Evolutionary conservation across 108 stramenopile species (phyloP).

Genomic region (Cyclotella kingstonii): DNA sequence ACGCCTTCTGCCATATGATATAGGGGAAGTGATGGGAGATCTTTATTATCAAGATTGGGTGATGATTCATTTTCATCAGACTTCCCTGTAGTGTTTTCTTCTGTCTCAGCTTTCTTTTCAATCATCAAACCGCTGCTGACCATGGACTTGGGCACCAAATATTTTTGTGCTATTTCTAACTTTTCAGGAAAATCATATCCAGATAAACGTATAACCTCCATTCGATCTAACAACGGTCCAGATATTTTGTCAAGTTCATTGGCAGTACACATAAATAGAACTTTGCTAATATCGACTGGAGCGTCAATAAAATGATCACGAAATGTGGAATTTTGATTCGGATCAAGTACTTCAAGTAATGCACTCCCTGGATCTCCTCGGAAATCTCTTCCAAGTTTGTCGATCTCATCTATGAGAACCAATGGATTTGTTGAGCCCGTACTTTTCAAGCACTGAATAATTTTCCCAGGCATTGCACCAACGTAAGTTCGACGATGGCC

Average conservation of each 20-base stretch:
- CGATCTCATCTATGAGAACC: slow-evolving; percentile 97
- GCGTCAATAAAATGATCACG: slow-evolving; percentile 97
- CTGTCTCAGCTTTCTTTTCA: slow-evolving; percentile 42
- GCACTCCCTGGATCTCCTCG: slow-evolving; percentile 96
- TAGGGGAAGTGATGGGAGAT: slow-evolving; percentile 29
- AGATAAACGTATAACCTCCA: slow-evolving; percentile 96
- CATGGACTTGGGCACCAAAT: slow-evolving; percentile 94
- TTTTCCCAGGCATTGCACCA: slow-evolving; percentile 98
- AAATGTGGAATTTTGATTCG: slow-evolving; percentile 90
- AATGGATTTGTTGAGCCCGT: slow-evolving; percentile 87
- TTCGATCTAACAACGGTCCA: slow-evolving; percentile 93
- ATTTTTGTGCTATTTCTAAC: slow-evolving; percentile 93
- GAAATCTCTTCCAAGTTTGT: slow-evolving; percentile 91
- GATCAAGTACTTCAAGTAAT: slow-evolving; percentile 93
- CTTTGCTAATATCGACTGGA: slow-evolving; percentile 95
- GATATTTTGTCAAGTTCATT: slow-evolving; percentile 94
- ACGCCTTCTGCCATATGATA: slow-evolving; percentile 55
- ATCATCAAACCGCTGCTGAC: slow-evolving; percentile 82
- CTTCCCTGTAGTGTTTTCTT: slow-evolving; percentile 14
- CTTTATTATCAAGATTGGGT: slow-evolving; percentile 9
- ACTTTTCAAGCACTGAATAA: slow-evolving; percentile 93
- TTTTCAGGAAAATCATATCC: slow-evolving; percentile 97
- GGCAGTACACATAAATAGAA: slow-evolving; percentile 97
- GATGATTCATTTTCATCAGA: slow-evolving; percentile 10
- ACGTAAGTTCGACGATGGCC: slow-evolving; percentile 98